phyloP scores from a whole-genome alignment of 257 asterid genomes.

The Solanum peruvianum region DNA sequence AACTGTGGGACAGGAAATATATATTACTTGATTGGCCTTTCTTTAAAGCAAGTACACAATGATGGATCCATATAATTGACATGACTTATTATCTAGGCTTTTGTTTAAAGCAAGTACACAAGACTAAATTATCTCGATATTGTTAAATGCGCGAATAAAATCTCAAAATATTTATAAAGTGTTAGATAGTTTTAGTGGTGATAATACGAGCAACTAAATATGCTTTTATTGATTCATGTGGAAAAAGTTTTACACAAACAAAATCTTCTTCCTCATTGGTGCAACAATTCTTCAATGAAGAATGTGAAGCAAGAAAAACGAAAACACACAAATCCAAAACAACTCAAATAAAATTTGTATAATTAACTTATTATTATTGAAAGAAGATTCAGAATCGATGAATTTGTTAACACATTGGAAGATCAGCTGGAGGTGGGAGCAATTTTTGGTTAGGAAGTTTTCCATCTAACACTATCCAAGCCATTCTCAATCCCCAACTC shows the following conservation, averaged over 20 bases:
- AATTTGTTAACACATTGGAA: slow-evolving; percentile 41
- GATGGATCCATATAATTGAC: background rate
- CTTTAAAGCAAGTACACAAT: background rate
- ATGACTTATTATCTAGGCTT: background rate
- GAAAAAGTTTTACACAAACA: background rate
- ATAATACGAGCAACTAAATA: background rate
- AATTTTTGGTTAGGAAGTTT: slow-evolving; percentile 51
- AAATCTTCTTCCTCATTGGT: background rate
- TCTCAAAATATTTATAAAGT: too few species aligned
- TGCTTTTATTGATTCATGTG: background rate
- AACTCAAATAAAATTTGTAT: background rate
- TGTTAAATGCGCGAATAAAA: background rate
- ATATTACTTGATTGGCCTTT: background rate
- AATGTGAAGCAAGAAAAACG: background rate
- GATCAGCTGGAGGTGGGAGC: slow-evolving; percentile 67
- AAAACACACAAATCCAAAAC: background rate
- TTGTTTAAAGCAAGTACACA: background rate
- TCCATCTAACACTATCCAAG: slow-evolving; percentile 70
- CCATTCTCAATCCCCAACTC: slow-evolving; percentile 81
- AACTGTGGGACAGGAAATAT: background rate
- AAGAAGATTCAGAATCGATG: background rate
- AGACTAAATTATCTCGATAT: background rate
- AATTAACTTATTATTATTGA: background rate
- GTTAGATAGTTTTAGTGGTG: background rate
- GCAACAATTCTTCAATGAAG: background rate